These are phyloP conservation scores for Quercus rubra DNA, from an alignment of 306 rosid species.

Conservation along the genomic window DNA sequence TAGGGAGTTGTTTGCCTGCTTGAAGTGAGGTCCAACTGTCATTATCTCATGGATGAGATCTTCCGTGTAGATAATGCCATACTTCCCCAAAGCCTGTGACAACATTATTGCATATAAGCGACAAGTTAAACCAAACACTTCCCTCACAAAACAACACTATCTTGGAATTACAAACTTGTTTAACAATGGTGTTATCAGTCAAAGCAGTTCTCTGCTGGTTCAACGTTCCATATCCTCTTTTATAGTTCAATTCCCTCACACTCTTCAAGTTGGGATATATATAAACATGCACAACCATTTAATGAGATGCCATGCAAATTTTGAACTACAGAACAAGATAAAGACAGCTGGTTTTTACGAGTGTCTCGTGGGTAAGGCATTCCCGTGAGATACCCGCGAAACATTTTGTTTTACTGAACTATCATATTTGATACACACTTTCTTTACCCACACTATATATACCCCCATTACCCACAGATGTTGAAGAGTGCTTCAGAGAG, in stretches of 20 bases:
- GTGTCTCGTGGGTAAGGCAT: constrained; percentile 37
- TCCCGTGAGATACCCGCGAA: too few relatives aligned
- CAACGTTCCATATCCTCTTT: too few relatives aligned
- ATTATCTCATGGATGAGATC: constrained; percentile 87
- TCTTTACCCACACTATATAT: too few relatives aligned
- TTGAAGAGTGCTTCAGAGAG: too few relatives aligned
- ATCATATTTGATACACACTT: too few relatives aligned
- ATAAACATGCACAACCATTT: not conserved
- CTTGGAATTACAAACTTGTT: too few relatives aligned
- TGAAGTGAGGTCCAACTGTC: constrained; percentile 59
- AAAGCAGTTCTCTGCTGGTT: too few relatives aligned
- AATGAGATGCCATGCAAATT: not conserved
- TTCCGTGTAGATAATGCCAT: constrained; percentile 56
- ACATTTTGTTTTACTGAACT: too few relatives aligned
- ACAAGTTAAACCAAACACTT: not conserved
- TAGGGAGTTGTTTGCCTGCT: constrained; percentile 53
- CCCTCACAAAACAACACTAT: not conserved
- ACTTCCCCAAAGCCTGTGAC: constrained; percentile 62
- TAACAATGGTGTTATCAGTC: too few relatives aligned
- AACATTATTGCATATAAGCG: constrained; percentile 16
- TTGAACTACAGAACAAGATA: not conserved
- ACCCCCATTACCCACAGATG: too few relatives aligned
- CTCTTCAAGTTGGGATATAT: constrained; percentile 89
- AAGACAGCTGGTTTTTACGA: too few relatives aligned
- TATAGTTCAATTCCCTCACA: constrained; percentile 50